Evolutionary conservation across 495 filamentous ascomycete species (phyloP).

Genomic region (Penicillium ucsense): DNA sequence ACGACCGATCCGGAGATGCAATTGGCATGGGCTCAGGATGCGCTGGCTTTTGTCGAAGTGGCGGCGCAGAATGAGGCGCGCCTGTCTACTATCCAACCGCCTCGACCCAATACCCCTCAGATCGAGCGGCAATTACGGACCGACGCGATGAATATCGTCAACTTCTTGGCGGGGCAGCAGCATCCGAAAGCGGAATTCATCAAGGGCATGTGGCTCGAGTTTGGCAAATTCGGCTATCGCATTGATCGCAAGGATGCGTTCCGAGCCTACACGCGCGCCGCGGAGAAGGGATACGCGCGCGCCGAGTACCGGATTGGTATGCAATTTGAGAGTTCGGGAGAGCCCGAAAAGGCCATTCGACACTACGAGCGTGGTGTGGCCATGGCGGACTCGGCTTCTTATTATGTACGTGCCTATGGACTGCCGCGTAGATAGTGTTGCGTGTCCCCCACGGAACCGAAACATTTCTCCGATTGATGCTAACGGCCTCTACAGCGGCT

Average conservation of each 20-base stretch:
- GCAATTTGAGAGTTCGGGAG: constrained; percentile 92
- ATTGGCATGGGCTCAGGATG: constrained; percentile 90
- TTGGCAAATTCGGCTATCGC: constrained; percentile 85
- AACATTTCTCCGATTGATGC: not conserved
- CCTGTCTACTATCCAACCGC: constrained; percentile 51
- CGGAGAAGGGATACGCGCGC: constrained; percentile 81
- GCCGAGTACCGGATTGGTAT: constrained; percentile 97
- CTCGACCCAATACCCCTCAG: constrained; percentile 68
- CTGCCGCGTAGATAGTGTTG: too few species aligned
- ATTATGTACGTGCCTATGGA: constrained; percentile 46
- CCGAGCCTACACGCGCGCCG: constrained; percentile 70
- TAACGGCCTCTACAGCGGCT: constrained; percentile 45
- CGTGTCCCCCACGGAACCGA: not conserved
- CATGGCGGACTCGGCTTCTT: constrained; percentile 79
- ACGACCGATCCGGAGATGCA: constrained; percentile 97
- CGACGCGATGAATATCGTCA: constrained; percentile 86
- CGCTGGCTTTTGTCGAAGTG: constrained; percentile 80
- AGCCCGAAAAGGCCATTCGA: constrained; percentile 77
- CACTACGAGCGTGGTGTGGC: constrained; percentile 78
- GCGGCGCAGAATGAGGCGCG: constrained; percentile 58
- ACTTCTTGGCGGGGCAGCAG: constrained; percentile 78
- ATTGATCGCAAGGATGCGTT: constrained; percentile 94
- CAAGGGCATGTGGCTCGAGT: constrained; percentile 93
- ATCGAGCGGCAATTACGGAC: constrained; percentile 76
- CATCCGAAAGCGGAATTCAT: constrained; percentile 95